Conservation (phyloP, 2,329 filamentous ascomycete genomes). For the Ascochyta clinopodiicola region DNA sequence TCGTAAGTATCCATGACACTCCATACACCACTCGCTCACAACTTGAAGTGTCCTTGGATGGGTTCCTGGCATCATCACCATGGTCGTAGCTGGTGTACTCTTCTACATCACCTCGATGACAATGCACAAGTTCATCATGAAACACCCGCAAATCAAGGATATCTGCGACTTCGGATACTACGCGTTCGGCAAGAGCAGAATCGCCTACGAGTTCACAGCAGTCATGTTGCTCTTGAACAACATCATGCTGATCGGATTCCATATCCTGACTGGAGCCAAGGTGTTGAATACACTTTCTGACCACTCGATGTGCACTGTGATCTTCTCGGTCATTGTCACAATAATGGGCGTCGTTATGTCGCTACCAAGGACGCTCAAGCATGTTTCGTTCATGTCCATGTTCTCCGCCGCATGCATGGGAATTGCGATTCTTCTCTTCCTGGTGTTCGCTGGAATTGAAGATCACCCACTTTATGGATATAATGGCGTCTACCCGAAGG, state of each 20-base stretch:
- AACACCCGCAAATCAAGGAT: slow-evolving; percentile 87
- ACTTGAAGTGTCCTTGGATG: slow-evolving; percentile 69
- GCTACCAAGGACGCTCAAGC: slow-evolving; percentile 81
- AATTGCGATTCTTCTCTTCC: slow-evolving; percentile 80
- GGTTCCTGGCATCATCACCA: slow-evolving; percentile 83
- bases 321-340: slow-evolving; percentile 75
- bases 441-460: slow-evolving; percentile 80
- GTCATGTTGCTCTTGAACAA: slow-evolving; percentile 94
- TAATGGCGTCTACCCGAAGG: slow-evolving; percentile 60
- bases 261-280: slow-evolving; percentile 16
- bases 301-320: slow-evolving; percentile 75
- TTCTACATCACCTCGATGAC: slow-evolving; percentile 78
- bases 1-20: slow-evolving; percentile 53
- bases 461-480: slow-evolving; percentile 65
- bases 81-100: slow-evolving; percentile 76
- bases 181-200: slow-evolving; percentile 82
- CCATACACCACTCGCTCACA: neutral
- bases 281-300: slow-evolving; percentile 61
- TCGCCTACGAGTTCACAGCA: slow-evolving; percentile 71
- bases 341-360: slow-evolving; percentile 80
- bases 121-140: slow-evolving; percentile 79
- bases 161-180: slow-evolving; percentile 93
- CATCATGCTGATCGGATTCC: slow-evolving; percentile 79
- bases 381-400: slow-evolving; percentile 78
- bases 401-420: slow-evolving; percentile 86